These are phyloP conservation scores for Uncinocarpus reesii DNA, from an alignment of 2,329 filamentous ascomycete species.

Conservation along the genomic window DNA sequence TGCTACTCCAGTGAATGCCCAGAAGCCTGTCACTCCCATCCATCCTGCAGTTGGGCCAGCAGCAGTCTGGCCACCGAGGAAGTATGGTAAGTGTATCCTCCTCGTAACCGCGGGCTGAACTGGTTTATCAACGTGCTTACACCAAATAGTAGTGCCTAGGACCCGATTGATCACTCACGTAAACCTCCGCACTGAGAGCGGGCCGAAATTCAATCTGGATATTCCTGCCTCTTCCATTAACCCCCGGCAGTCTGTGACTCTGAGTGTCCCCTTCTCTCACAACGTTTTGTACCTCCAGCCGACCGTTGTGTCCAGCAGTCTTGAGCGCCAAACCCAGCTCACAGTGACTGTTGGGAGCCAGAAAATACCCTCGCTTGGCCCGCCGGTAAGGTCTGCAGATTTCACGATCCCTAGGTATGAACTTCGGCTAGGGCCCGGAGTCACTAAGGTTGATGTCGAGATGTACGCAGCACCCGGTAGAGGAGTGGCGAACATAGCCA, in stretches of 20 bases:
- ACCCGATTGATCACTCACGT: conserved; percentile 8
- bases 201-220: conserved; percentile 47
- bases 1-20: neutral
- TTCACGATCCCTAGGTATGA: conserved; percentile 63
- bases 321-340: conserved; percentile 62
- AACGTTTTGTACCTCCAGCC: conserved; percentile 62
- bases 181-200: conserved; percentile 2
- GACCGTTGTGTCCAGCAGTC: conserved; percentile 52
- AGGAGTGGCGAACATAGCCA: conserved; percentile 44
- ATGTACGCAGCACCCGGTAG: conserved; percentile 60
- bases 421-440: conserved; percentile 56
- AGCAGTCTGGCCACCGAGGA: neutral
- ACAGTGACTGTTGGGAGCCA: conserved; percentile 62
- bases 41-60: neutral
- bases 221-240: conserved; percentile 56
- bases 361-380: conserved; percentile 49
- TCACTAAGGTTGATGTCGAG: conserved; percentile 70
- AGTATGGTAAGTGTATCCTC: conserved; percentile 4
- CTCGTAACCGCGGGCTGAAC: neutral
- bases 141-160: conserved; percentile 1
- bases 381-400: conserved; percentile 43
- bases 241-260: conserved; percentile 60
- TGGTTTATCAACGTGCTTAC: neutral
- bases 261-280: conserved; percentile 57
- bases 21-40: neutral